Base-by-base conservation (phyloP, 148 eudicot species). In the Mesembryanthemum crystallinum region DNA sequence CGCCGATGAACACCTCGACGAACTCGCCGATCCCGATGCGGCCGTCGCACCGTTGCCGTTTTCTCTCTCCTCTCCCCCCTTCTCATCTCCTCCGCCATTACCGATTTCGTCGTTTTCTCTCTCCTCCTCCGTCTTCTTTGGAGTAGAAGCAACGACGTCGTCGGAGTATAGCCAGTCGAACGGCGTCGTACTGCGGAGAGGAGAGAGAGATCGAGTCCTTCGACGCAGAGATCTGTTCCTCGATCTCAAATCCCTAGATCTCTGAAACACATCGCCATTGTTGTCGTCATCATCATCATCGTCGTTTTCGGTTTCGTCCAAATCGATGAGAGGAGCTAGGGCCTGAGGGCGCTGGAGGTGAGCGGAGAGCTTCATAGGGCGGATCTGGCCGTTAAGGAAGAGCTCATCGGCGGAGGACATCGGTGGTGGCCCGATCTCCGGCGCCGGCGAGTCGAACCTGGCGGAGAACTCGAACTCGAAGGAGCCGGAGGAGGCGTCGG, bases 201-300 rank as follows among this genome's bases (percentile, higher is more conserved):
- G 98, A 8, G 98, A 94, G 83, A 92, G 82, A 33, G 97, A 94
- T 78, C 97, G 89, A 37, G 96, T 82, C 51, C 93, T 76, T 27
- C 94, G 71, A 0, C 91, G 85, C 23, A 83, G 74, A 47, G 98
- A 90, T 74, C 87, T 82, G 70, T 82, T 79, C 1, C 97, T 83
- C 49, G 82, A 67, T 73, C 85, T 83, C 75, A 76, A 64, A 21
- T 88, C 98, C 42, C 96, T 81, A 20, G 84, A 85, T 45, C 91
- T 82, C 64, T 33, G 0, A 43, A 73, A 67, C 35, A 57, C 78
- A 57, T 39, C 78, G 7, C 35, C 74, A 5, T 61, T 71, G 0
- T 71, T 69, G 18, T 51, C 52, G 0, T 24, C 85, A 0, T 73
- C 78, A 18, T 39, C 30, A 0, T 27, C 77, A 14, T 2, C 68